Percentiles rank a stretch among this genome's conserved stretches.
Evolutionary conservation across 2,329 filamentous ascomycete species (phyloP).

Genomic region (Aspergillus neoniger): DNA sequence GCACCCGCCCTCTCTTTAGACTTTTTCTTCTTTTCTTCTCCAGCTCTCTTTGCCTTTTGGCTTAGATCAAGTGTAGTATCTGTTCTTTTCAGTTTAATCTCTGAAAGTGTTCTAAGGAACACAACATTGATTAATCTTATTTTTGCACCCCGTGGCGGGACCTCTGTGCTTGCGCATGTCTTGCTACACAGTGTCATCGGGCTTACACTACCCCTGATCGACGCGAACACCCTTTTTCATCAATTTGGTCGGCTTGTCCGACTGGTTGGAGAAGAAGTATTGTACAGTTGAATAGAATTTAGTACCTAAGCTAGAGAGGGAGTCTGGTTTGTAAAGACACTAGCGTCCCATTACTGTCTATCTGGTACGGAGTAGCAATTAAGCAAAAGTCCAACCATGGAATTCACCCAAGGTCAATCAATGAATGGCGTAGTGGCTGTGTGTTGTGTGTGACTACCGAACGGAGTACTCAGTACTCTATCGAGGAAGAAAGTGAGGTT

Average conservation of each 20-base stretch:
- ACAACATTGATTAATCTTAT: conserved; percentile 80
- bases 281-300: too few relatives aligned
- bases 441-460: too few relatives aligned
- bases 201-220: conserved; percentile 73
- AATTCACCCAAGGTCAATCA: too few relatives aligned
- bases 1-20: conserved; percentile 28
- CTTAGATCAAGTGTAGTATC: conserved; percentile 95
- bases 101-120: conserved; percentile 75
- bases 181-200: conserved; percentile 69
- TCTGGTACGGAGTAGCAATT: too few relatives aligned
- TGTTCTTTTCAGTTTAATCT: conserved; percentile 98
- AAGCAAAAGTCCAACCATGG: too few relatives aligned
- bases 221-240: conserved; percentile 68
- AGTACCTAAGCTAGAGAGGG: too few relatives aligned
- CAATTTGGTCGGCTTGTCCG: conserved; percentile 55
- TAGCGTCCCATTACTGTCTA: too few relatives aligned
- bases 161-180: conserved; percentile 74
- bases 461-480: neutral
- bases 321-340: too few relatives aligned
- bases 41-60: conserved; percentile 58
- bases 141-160: conserved; percentile 60
- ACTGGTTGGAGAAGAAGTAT: conserved; percentile 60
- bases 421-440: too few relatives aligned
- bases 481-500: neutral
- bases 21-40: conserved; percentile 45